Evolutionary conservation across 805 yeast genomes (phyloP).

Genomic region (Ogataea methanolica): DNA sequence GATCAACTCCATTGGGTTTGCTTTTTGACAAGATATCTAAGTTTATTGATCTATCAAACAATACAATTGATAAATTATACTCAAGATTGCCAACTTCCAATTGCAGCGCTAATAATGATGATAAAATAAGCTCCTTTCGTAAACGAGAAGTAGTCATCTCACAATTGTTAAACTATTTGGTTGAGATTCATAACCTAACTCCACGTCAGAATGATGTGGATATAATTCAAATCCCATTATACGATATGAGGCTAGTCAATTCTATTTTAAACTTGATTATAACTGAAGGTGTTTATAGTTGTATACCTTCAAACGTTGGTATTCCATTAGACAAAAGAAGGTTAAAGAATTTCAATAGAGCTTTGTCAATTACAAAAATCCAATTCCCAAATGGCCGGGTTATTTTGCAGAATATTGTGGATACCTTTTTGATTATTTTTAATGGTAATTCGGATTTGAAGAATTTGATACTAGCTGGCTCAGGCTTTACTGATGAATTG

Average conservation of each 20-base stretch:
- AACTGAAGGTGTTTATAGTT: conserved; percentile 66
- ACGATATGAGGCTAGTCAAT: conserved; percentile 76
- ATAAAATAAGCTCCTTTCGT: background rate
- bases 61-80: conserved; percentile 7
- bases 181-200: conserved; percentile 36
- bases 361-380: conserved; percentile 18
- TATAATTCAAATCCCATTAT: conserved; percentile 65
- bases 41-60: conserved; percentile 6
- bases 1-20: conserved; percentile 29
- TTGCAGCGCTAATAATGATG: background rate
- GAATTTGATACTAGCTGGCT: conserved; percentile 55
- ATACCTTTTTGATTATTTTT: conserved; percentile 33
- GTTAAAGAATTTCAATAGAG: conserved; percentile 41
- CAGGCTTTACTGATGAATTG: conserved; percentile 60
- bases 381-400: conserved; percentile 11
- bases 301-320: conserved; percentile 52
- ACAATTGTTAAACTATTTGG: conserved; percentile 33
- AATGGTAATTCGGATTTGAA: conserved; percentile 42
- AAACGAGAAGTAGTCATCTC: conserved; percentile 28
- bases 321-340: conserved; percentile 60
- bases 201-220: conserved; percentile 27
- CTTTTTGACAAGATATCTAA: conserved; percentile 26
- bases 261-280: conserved; percentile 60
- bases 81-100: background rate
- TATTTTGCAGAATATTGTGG: conserved; percentile 24